phyloP scores from a whole-genome alignment of 768 basidiomycete species.

The Rubroboletus pulcherrimus region DNA sequence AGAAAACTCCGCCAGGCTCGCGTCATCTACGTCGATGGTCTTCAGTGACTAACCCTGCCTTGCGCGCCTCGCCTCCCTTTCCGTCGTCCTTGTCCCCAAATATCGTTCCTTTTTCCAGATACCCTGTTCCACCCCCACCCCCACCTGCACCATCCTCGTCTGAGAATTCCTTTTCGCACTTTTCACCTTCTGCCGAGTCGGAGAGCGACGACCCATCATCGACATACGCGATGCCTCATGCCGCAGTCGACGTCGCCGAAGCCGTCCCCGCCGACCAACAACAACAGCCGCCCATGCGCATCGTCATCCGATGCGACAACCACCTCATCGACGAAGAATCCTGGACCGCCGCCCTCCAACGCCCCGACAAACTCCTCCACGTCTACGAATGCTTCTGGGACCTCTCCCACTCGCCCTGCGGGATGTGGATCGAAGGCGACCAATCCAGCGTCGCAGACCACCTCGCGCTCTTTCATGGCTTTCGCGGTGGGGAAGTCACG shows the following conservation, averaged over 20 bases:
- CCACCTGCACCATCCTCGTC: constrained; percentile 1
- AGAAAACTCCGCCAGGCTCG: constrained; percentile 26
- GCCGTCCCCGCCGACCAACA: neutral
- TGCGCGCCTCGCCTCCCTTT: constrained; percentile 21
- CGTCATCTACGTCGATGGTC: constrained; percentile 32
- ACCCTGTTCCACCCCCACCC: constrained; percentile 4
- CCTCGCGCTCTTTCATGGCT: constrained; percentile 29
- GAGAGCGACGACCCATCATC: constrained; percentile 19
- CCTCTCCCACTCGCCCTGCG: constrained; percentile 20
- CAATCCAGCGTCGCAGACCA: constrained; percentile 33
- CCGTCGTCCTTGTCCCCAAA: constrained; percentile 10
- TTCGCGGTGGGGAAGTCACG: constrained; percentile 29
- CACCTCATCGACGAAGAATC: constrained; percentile 28
- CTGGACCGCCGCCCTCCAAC: constrained; percentile 21
- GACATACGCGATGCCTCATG: constrained; percentile 12
- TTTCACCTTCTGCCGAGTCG: constrained; percentile 23
- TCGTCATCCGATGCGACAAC: constrained; percentile 26
- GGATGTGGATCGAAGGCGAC: constrained; percentile 35
- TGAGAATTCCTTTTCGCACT: constrained; percentile 11
- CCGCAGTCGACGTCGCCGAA: constrained; percentile 19
- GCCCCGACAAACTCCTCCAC: constrained; percentile 23
- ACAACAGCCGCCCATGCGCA: constrained; percentile 9
- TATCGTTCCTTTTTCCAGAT: constrained; percentile 17
- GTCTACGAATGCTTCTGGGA: constrained; percentile 33
- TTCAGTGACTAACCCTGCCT: constrained; percentile 27